Percentiles rank a stretch among this genome's conserved stretches.
phyloP scores from a whole-genome alignment of 2,329 filamentous ascomycete species.

The Lasiodiplodia sp. region DNA sequence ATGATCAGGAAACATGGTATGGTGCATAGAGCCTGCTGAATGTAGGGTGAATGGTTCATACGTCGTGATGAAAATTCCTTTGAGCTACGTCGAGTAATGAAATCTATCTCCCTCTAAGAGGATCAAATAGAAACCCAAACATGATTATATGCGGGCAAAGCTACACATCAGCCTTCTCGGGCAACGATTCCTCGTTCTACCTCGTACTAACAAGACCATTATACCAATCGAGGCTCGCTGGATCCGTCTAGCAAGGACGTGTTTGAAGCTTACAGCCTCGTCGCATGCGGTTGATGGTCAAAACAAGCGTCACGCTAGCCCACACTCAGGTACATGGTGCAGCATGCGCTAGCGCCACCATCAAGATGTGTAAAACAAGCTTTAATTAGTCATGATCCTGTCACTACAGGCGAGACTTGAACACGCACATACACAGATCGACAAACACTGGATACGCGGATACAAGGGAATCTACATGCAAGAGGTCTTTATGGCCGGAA shows the following conservation, averaged over 20 bases:
- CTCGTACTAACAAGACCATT: neutral
- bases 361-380: neutral
- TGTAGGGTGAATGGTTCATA: neutral
- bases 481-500: slow-evolving; percentile 20
- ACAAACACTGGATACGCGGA: slow-evolving; percentile 19
- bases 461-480: slow-evolving; percentile 28
- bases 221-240: neutral
- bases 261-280: neutral
- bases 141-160: neutral
- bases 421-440: neutral
- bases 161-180: neutral
- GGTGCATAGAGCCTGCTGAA: neutral
- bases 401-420: neutral
- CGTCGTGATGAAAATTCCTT: too few relatives aligned
- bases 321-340: neutral
- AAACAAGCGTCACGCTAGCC: neutral
- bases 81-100: too few relatives aligned
- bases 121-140: too few relatives aligned
- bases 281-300: neutral
- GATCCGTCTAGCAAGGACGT: neutral
- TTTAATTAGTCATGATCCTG: neutral
- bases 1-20: neutral
- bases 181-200: neutral
- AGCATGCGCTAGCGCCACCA: neutral
- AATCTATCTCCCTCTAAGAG: too few relatives aligned